Conservation (phyloP, 1,284 basidiomycete species). For the Hypsizygus ulmarius region DNA sequence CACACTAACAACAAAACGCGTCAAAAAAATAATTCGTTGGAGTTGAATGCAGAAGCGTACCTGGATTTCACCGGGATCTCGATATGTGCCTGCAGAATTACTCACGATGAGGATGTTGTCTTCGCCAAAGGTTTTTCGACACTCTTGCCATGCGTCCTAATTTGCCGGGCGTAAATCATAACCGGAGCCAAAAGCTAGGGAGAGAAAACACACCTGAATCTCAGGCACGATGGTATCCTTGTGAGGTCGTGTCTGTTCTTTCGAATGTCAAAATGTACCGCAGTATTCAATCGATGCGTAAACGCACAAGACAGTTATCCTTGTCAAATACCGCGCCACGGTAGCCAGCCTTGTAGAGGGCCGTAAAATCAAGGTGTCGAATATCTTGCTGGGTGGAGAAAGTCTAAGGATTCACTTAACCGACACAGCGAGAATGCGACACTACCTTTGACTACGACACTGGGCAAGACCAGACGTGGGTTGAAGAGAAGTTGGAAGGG, state of each 20-base stretch:
- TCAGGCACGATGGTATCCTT: conserved; percentile 72
- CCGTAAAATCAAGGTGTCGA: conserved; percentile 82
- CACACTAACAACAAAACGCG: conserved; percentile 54
- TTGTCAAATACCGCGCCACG: conserved; percentile 93
- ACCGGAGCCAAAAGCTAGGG: background rate
- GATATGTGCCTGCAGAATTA: conserved; percentile 85
- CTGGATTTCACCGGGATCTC: conserved; percentile 79
- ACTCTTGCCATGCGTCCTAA: conserved; percentile 78
- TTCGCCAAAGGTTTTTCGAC: conserved; percentile 71
- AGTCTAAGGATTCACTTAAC: conserved; percentile 11
- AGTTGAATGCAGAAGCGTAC: conserved; percentile 39
- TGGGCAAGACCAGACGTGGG: conserved; percentile 74
- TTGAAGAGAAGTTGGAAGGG: conserved; percentile 73
- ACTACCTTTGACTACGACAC: conserved; percentile 71
- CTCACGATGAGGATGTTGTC: conserved; percentile 87
- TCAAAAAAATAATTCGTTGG: conserved; percentile 3
- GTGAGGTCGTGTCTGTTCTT: conserved; percentile 69
- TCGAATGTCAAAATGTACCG: background rate
- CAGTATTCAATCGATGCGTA: background rate
- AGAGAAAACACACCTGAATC: conserved; percentile 47
- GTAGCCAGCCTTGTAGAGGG: conserved; percentile 75
- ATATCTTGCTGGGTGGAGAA: conserved; percentile 65
- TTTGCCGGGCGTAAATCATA: conserved; percentile 1
- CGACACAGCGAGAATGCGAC: background rate
- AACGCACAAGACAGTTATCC: conserved; percentile 89